Evolutionary conservation across 768 basidiomycete genomes (phyloP).

Genomic region (Favolaschia claudopus): DNA sequence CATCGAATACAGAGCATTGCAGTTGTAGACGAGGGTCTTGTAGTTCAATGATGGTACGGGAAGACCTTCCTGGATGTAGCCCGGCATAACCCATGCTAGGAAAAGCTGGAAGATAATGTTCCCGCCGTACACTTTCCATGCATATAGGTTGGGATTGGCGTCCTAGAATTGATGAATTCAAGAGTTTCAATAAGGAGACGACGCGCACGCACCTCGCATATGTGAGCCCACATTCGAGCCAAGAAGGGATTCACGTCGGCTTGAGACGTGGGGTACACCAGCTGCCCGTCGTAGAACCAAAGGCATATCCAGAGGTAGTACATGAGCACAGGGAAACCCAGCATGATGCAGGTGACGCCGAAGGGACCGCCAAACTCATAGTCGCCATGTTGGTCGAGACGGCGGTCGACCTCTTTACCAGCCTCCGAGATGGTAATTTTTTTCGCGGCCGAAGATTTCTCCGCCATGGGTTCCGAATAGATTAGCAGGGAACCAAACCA

Average conservation of each 20-base stretch:
- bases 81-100: slow-evolving; percentile 90
- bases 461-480: no score
- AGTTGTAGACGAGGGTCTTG: slow-evolving; percentile 94
- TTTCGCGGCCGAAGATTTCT: no score
- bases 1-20: slow-evolving; percentile 88
- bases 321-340: slow-evolving; percentile 93
- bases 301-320: slow-evolving; percentile 99
- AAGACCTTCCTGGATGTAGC: slow-evolving; percentile 92
- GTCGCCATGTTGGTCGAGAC: slow-evolving; percentile 75
- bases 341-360: slow-evolving; percentile 93
- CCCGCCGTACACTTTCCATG: slow-evolving; percentile 90
- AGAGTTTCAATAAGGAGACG: no score
- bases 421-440: slow-evolving; percentile 64
- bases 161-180: slow-evolving; percentile 58
- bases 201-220: slow-evolving; percentile 72
- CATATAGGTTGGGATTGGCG: slow-evolving; percentile 88
- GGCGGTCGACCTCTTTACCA: slow-evolving; percentile 76
- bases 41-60: slow-evolving; percentile 95
- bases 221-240: slow-evolving; percentile 83
- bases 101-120: slow-evolving; percentile 90
- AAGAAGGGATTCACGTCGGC: slow-evolving; percentile 84
- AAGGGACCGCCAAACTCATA: slow-evolving; percentile 96
- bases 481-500: no score
- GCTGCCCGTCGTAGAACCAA: slow-evolving; percentile 91
- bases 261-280: slow-evolving; percentile 71